phyloP scores from a whole-genome alignment of 352 stramenopile species.

The Globisporangium megalacanthum region DNA sequence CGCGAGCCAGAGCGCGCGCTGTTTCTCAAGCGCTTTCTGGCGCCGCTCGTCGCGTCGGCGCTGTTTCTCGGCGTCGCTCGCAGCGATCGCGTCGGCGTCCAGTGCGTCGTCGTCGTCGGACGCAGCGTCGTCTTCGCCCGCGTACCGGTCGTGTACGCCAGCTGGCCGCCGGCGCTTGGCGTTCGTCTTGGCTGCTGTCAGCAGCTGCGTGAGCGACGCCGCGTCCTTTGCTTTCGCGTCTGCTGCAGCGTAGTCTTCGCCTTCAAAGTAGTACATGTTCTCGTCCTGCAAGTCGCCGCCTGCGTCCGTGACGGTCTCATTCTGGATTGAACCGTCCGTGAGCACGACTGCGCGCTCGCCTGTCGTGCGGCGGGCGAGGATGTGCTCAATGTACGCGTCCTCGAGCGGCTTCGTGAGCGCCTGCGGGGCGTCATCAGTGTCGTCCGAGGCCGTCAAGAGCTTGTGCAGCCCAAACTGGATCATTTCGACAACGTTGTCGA shows the following conservation, averaged over 20 bases:
- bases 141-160: constrained; percentile 19
- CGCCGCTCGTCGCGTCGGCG: constrained; percentile 37
- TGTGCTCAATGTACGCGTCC: constrained; percentile 51
- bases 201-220: constrained; percentile 33
- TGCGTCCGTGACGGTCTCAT: constrained; percentile 42
- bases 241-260: constrained; percentile 58
- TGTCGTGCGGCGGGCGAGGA: constrained; percentile 23
- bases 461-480: constrained; percentile 75
- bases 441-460: constrained; percentile 35
- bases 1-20: constrained; percentile 44
- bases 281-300: constrained; percentile 60
- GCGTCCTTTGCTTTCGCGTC: constrained; percentile 33
- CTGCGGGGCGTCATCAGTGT: constrained; percentile 20
- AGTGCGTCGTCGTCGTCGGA: constrained; percentile 26
- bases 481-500: constrained; percentile 46
- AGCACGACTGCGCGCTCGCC: constrained; percentile 3
- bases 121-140: constrained; percentile 32
- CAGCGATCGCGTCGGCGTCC: constrained; percentile 17
- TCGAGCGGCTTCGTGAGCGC: constrained; percentile 42
- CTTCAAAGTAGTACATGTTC: constrained; percentile 86
- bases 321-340: constrained; percentile 26
- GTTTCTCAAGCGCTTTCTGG: constrained; percentile 35
- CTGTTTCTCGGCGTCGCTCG: constrained; percentile 34
- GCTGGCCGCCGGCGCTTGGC: constrained; percentile 22
- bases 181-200: constrained; percentile 13